These are phyloP conservation scores for Colletotrichum endophyticum DNA, from an alignment of 2,329 filamentous ascomycete species.

Conservation along the genomic window DNA sequence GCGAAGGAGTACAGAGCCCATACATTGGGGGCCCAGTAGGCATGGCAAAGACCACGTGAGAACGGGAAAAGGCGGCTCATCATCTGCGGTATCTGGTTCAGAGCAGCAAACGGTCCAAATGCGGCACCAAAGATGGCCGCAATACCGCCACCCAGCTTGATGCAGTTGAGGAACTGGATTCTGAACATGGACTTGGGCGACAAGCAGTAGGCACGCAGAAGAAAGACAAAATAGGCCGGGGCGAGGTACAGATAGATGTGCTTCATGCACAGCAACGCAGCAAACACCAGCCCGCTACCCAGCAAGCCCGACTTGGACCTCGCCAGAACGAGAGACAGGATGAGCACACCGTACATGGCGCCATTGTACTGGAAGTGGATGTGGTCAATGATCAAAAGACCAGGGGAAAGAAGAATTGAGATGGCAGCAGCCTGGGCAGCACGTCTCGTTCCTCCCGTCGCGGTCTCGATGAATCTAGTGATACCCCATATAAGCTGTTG, in stretches of 20 bases:
- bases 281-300: slow-evolving; percentile 82
- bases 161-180: slow-evolving; percentile 76
- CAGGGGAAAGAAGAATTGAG: slow-evolving; percentile 89
- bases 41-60: slow-evolving; percentile 90
- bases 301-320: slow-evolving; percentile 77
- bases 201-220: slow-evolving; percentile 89
- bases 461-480: slow-evolving; percentile 75
- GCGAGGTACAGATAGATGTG: slow-evolving; percentile 98
- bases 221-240: slow-evolving; percentile 92
- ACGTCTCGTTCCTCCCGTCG: slow-evolving; percentile 67
- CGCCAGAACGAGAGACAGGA: slow-evolving; percentile 85
- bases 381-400: slow-evolving; percentile 95
- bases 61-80: slow-evolving; percentile 90
- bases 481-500: not conserved
- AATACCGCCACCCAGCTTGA: slow-evolving; percentile 83
- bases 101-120: slow-evolving; percentile 86
- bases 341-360: slow-evolving; percentile 88
- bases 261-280: slow-evolving; percentile 88
- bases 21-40: slow-evolving; percentile 97
- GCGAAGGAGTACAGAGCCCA: slow-evolving; percentile 97
- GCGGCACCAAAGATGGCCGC: slow-evolving; percentile 75
- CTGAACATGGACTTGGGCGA: slow-evolving; percentile 77
- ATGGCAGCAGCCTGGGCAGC: slow-evolving; percentile 86
- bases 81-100: slow-evolving; percentile 84
- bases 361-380: slow-evolving; percentile 99